phyloP scores from a whole-genome alignment of 169 alveolate species.

The Eimeria nieschulzi region DNA sequence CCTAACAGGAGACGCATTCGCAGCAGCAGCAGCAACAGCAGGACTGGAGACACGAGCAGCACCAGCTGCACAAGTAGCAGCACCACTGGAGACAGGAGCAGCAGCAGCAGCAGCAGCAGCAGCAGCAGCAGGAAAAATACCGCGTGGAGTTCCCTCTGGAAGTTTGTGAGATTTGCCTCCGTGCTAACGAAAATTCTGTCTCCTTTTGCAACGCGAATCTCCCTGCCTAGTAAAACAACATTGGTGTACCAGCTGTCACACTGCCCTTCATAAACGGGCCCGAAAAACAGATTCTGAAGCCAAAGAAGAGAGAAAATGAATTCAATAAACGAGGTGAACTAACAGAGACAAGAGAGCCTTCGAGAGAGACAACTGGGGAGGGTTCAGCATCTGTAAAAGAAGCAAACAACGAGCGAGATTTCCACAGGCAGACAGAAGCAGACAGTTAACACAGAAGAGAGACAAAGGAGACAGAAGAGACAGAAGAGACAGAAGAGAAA shows the following conservation, averaged over 20 bases:
- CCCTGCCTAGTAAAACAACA: conserved; percentile 65
- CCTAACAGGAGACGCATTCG: not conserved
- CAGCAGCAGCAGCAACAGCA: not conserved
- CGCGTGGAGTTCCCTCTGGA: conserved; percentile 48
- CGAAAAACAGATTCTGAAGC: conserved; percentile 41
- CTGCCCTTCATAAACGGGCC: conserved; percentile 69
- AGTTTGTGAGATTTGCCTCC: conserved; percentile 59
- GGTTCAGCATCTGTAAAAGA: too few species aligned
- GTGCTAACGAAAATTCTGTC: conserved; percentile 36
- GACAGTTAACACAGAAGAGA: too few species aligned
- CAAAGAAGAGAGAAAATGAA: not conserved
- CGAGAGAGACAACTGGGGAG: not conserved
- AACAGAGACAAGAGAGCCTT: not conserved
- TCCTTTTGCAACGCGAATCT: conserved; percentile 45
- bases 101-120: too few species aligned
- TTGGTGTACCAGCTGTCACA: conserved; percentile 74
- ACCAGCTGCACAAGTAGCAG: not conserved
- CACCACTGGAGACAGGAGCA: not conserved
- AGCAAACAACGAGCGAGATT: not conserved
- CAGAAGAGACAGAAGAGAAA: too few species aligned
- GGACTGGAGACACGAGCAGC: not conserved
- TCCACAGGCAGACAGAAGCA: not conserved
- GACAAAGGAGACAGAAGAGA: too few species aligned
- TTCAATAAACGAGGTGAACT: not conserved
- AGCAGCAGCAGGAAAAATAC: not conserved